Conservation (phyloP, 2,329 filamentous ascomycete species). For the Penicillium oxalicum region DNA sequence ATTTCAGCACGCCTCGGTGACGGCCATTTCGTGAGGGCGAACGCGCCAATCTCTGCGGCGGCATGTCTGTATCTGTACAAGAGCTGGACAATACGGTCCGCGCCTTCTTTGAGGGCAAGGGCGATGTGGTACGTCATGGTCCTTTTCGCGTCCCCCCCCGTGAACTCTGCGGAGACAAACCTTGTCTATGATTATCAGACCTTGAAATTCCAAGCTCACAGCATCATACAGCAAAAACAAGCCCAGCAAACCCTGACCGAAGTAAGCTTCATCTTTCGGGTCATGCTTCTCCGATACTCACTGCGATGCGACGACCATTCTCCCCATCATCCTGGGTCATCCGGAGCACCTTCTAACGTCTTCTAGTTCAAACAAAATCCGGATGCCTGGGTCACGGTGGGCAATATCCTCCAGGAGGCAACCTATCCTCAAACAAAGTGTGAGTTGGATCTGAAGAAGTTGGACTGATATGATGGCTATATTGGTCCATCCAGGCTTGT, state of each 20-base stretch:
- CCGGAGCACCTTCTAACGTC: conserved; percentile 7
- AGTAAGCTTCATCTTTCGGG: conserved; percentile 49
- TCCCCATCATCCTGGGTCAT: neutral
- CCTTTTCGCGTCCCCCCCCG: neutral
- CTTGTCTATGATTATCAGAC: neutral
- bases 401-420: conserved; percentile 90
- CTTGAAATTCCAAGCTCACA: neutral
- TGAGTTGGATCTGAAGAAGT: conserved; percentile 42
- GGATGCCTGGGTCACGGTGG: conserved; percentile 94
- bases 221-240: conserved; percentile 71
- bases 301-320: neutral
- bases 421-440: conserved; percentile 96
- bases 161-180: conserved; percentile 30
- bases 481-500: neutral
- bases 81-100: conserved; percentile 96
- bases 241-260: conserved; percentile 90
- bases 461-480: neutral
- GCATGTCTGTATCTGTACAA: conserved; percentile 68
- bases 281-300: neutral
- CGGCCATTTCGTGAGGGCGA: conserved; percentile 22
- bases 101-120: conserved; percentile 94
- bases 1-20: conserved; percentile 10
- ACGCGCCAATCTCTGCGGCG: conserved; percentile 29
- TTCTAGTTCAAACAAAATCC: conserved; percentile 95
- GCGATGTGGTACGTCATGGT: conserved; percentile 66